Base-by-base conservation (phyloP, 1,284 basidiomycete species). In the Golubevia pallescens region DNA sequence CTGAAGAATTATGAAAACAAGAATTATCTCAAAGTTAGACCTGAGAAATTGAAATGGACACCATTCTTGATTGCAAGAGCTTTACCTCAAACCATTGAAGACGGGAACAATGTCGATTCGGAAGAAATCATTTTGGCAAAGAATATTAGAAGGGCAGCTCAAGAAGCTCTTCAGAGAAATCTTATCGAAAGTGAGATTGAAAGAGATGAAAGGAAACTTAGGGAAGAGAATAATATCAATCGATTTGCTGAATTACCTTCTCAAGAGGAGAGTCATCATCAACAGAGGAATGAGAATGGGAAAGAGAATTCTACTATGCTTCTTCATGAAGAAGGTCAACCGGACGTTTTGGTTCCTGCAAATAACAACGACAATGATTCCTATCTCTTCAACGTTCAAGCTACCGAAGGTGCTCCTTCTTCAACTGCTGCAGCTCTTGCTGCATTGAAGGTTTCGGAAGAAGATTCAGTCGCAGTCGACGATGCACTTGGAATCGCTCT, bases 1-100 rank as follows among this genome's bases (percentile, higher is more conserved):
- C 77, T 97, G 63, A 89, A 89, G 62, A 86, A 84, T 53, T 93
- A 93, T 90, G 91, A 93, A 73, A 86, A 87, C 20, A 98, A 96
- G 86, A n/a, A n/a, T n/a, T n/a, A n/a, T n/a, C n/a, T n/a, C n/a
- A n/a, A n/a, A n/a, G n/a, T 99, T 61, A 90, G 90, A 70, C 91
- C 94, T 0, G 93, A 95, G 78, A 91, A 91, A 84, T 89, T 99
- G 69, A 94, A 94, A 80, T 99, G 97, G 93, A 95, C 92, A 69
- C 96, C 96, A 3, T 98, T 97, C 87, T 87, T 97, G 53, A 86
- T 95, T 51, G 88, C 91, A 5, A 87, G 91, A 68, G 88, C 79
- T 0, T 77, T 78, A 57, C 75, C 70, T 1, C 73, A 72, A 60
- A n/a, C n/a, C n/a, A n/a, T n/a, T n/a, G n/a, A n/a, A n/a, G n/a